Conservation (phyloP, 2,329 filamentous ascomycete genomes). For the Fusarium newnesense region DNA sequence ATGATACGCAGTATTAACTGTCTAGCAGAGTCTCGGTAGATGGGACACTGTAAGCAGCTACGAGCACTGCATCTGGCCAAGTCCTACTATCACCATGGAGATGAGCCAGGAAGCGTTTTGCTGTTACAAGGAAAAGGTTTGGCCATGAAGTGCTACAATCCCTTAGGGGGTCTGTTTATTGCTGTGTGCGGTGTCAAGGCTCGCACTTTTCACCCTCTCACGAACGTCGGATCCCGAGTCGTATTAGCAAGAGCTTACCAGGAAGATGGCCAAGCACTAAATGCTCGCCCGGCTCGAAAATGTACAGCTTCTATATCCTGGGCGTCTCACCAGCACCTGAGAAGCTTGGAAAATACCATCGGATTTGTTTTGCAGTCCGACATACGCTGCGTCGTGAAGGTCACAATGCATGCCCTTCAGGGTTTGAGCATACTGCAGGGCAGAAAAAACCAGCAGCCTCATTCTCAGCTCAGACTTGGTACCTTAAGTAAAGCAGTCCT, state of each 20-base stretch:
- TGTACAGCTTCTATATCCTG: not conserved
- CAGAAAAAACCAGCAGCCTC: not conserved
- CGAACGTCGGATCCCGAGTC: not conserved
- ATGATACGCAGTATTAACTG: not conserved
- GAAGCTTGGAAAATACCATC: not conserved
- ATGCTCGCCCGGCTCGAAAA: not conserved
- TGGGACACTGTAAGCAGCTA: not conserved
- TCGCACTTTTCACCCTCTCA: slow-evolving; percentile 1
- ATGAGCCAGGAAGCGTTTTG: not conserved
- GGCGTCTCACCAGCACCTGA: not conserved
- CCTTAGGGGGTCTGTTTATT: not conserved
- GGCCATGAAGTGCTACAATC: not conserved
- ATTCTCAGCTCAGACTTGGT: not conserved
- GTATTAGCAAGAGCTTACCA: slow-evolving; percentile 1
- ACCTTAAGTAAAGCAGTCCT: not conserved
- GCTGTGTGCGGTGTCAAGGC: not conserved
- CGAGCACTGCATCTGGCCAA: not conserved
- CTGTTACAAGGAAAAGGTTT: not conserved
- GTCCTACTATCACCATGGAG: not conserved
- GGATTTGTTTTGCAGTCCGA: not conserved
- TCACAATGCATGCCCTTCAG: not conserved
- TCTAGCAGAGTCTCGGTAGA: no score
- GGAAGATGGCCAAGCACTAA: not conserved
- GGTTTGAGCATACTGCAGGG: not conserved
- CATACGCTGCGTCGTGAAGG: not conserved